These are phyloP conservation scores for Abortiporus biennis DNA, from an alignment of 1,284 basidiomycete genomes.

Conservation along the genomic window DNA sequence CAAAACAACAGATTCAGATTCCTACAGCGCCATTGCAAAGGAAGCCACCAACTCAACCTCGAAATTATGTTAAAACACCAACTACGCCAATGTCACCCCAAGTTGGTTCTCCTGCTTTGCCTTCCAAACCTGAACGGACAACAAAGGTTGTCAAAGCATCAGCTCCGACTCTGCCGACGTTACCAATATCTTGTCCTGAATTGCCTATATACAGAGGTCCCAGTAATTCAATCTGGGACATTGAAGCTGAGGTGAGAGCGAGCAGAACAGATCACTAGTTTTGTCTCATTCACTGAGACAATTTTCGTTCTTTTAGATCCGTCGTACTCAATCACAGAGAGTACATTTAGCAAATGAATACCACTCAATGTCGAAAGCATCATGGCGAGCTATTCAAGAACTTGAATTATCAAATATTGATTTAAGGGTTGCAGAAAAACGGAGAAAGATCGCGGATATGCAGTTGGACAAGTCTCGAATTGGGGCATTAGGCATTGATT, in stretches of 20 bases:
- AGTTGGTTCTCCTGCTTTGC: conserved; percentile 11
- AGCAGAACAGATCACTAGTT: too few relatives aligned
- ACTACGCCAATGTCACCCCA: conserved; percentile 17
- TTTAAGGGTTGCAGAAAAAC: conserved; percentile 46
- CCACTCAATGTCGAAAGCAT: conserved; percentile 32
- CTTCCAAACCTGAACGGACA: conserved; percentile 16
- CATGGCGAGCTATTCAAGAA: conserved; percentile 51
- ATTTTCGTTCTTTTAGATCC: too few relatives aligned
- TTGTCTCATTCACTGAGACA: too few relatives aligned
- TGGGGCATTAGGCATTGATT: conserved; percentile 54
- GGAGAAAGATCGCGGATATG: conserved; percentile 46
- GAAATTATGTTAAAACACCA: conserved; percentile 12
- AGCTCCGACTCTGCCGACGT: conserved; percentile 7
- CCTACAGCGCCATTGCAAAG: too few relatives aligned
- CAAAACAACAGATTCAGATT: too few relatives aligned
- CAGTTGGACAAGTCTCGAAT: conserved; percentile 56
- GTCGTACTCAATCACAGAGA: too few relatives aligned
- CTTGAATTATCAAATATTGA: conserved; percentile 54
- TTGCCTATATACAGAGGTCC: too few relatives aligned
- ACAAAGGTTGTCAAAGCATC: conserved; percentile 10
- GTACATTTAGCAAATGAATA: conserved; percentile 35
- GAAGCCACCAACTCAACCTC: conserved; percentile 16
- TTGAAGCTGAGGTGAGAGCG: too few relatives aligned
- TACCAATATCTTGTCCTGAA: too few relatives aligned
- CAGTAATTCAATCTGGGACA: too few relatives aligned